Evolutionary conservation across 208 protist species (phyloP).

Genomic region (Blechomonas ayalai): DNA sequence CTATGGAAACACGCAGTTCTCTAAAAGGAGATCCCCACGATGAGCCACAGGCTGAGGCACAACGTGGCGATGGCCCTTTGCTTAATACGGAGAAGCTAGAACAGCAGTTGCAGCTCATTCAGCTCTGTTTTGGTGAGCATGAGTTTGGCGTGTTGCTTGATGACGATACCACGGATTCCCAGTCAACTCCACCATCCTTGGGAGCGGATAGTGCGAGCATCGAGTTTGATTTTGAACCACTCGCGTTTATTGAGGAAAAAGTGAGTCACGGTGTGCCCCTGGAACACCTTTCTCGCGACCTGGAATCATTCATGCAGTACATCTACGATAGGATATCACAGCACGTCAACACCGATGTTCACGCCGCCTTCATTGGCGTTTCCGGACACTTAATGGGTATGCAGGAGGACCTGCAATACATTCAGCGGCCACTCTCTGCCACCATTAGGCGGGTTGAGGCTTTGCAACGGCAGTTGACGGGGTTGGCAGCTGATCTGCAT

Average conservation of each 20-base stretch:
- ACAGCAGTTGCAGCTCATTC: conserved; percentile 71
- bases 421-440: conserved; percentile 42
- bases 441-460: conserved; percentile 38
- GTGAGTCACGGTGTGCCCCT: conserved; percentile 64
- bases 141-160: conserved; percentile 75
- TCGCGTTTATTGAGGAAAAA: conserved; percentile 67
- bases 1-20: no score
- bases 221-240: conserved; percentile 38
- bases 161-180: not conserved
- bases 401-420: conserved; percentile 61
- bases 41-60: no score
- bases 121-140: conserved; percentile 81
- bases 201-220: not conserved
- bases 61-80: no score
- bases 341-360: conserved; percentile 73
- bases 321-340: conserved; percentile 52
- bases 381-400: conserved; percentile 66
- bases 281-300: conserved; percentile 45
- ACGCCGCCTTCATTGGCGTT: conserved; percentile 67
- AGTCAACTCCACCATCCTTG: not conserved
- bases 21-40: no score
- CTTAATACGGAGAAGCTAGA: conserved; percentile 14
- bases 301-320: conserved; percentile 45
- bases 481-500: conserved; percentile 23
- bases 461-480: conserved; percentile 22